Base-by-base conservation (phyloP, 1,139 yeast species). In the Lodderomyces beijingensis region DNA sequence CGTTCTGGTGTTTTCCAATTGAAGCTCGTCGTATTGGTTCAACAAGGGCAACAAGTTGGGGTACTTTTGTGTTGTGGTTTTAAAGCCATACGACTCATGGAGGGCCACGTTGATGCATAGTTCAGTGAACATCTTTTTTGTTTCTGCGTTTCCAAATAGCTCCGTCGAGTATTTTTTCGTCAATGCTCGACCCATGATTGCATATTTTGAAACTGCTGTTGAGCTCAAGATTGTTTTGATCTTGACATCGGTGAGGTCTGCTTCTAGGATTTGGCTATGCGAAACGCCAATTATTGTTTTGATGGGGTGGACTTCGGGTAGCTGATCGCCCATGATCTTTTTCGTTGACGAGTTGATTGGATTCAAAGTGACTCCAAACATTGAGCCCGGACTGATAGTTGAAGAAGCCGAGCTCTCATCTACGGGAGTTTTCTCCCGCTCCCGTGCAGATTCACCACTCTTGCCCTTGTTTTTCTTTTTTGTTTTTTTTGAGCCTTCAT, bases 201-300 rank as follows among this genome's bases (percentile, higher is more conserved):
- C 57, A 38, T 54, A 55, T 38, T 61, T 61, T n/a, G 62, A 55
- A 28, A 55, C 51, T 21, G 53, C 50, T 6, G 62, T 50, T 28
- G 62, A 53, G 8, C 59, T 50, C 16, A 59, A 49, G 26, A 67
- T 59, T 19, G 65, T 60, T 39, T 65, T 67, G 32, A 65, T 45
- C 41, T 65, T 65, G 28, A 67, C 70, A 47, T 67, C 73, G 5
- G 57, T 48, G 17, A 51, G 42, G 19, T 55, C 59, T 24, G 63
- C 51, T 26, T 52, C 53, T 35, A 59, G 49, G 16, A 66, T 60
- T 37, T 66, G 72, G 31, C 53, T 48, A 38, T 62, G 63, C 3
- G 63, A 55, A 29, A 66, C 51, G 1, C 73, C 73, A 40, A 65
- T 58, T 25, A 67, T 65, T 10, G 71, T 64, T 36, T 60, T 63